phyloP scores from a whole-genome alignment of 73 alveolate genomes.

The Symbiodinium pilosum region DNA sequence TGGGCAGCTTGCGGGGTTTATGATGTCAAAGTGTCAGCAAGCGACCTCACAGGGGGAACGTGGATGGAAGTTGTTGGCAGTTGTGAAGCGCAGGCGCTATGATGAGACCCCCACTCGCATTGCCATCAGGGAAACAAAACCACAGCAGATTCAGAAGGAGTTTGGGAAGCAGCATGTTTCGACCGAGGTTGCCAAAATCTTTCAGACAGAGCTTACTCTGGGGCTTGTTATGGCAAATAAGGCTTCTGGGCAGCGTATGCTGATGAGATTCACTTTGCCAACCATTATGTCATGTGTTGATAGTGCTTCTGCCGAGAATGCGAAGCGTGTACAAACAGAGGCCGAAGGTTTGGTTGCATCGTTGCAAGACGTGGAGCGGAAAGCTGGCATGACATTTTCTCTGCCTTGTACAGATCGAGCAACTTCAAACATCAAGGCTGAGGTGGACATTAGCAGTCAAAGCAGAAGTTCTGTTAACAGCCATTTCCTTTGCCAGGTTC shows the following conservation, averaged over 20 bases:
- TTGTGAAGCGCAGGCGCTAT: background rate
- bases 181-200: background rate
- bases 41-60: background rate
- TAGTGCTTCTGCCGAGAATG: background rate
- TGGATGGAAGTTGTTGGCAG: background rate
- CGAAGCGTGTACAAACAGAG: background rate
- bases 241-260: background rate
- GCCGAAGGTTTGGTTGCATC: background rate
- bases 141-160: too few relatives aligned
- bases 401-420: background rate
- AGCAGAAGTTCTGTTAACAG: background rate
- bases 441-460: background rate
- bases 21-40: background rate
- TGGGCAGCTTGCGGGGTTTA: background rate
- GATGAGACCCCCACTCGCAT: background rate
- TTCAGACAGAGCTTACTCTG: background rate
- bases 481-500: background rate
- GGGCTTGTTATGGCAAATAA: background rate
- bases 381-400: background rate
- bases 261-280: background rate
- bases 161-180: background rate
- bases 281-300: background rate
- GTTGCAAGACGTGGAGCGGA: background rate
- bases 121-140: too few relatives aligned
- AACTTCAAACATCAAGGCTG: background rate